Percentiles rank a stretch among this genome's conserved stretches.
Conservation (phyloP, 805 yeast genomes). For the Citeromyces nyonsensis region DNA sequence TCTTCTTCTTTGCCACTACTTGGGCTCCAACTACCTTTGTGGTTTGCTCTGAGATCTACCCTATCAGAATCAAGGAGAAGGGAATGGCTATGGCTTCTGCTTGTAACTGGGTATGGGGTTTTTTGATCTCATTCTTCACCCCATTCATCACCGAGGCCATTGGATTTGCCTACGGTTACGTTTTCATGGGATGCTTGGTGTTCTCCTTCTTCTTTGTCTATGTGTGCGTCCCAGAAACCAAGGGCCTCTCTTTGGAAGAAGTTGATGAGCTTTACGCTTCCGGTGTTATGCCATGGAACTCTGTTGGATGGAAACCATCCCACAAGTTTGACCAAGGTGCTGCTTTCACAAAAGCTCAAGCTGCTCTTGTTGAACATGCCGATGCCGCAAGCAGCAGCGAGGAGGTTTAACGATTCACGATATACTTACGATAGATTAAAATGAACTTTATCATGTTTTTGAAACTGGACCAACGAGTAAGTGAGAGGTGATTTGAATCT, state of each 20-base stretch:
- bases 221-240: constrained; percentile 47
- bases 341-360: constrained; percentile 3
- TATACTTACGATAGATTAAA: too few species aligned
- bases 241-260: constrained; percentile 53
- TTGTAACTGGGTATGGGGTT: constrained; percentile 65
- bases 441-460: too few species aligned
- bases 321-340: constrained; percentile 3
- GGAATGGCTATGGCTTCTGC: constrained; percentile 54
- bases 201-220: constrained; percentile 41
- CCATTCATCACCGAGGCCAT: constrained; percentile 32
- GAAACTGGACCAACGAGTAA: too few species aligned
- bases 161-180: constrained; percentile 35
- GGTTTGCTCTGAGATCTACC: constrained; percentile 37
- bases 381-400: too few species aligned
- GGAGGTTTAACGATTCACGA: too few species aligned
- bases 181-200: constrained; percentile 37
- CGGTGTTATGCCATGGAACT: constrained; percentile 4
- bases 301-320: constrained; percentile 4
- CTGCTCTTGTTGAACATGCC: constrained; percentile 1
- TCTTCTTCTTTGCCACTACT: constrained; percentile 58
- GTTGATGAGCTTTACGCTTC: constrained; percentile 38
- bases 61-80: constrained; percentile 54
- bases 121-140: constrained; percentile 54
- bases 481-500: too few species aligned
- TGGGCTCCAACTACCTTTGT: constrained; percentile 72